These are phyloP conservation scores for Saccharomycopsis crataegensis DNA, from an alignment of 1,139 yeast species.

Conservation along the genomic window DNA sequence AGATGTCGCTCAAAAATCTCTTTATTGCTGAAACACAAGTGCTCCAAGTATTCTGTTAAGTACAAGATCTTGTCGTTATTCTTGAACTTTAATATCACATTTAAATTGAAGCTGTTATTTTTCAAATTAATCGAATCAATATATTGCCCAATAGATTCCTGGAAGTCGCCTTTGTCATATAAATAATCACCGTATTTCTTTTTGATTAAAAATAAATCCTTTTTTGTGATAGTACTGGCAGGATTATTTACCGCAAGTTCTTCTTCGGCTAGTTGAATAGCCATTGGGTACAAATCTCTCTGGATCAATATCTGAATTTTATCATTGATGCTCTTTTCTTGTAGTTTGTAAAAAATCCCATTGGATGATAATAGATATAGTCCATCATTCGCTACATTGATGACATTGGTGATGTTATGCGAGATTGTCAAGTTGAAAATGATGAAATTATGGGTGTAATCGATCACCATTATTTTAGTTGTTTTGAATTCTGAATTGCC, in stretches of 20 bases:
- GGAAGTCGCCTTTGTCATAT: constrained; percentile 56
- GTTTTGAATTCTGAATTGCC: constrained; percentile 19
- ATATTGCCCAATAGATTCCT: constrained; percentile 66
- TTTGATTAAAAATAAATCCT: constrained; percentile 45
- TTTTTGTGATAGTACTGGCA: constrained; percentile 29
- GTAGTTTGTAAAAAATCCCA: constrained; percentile 63
- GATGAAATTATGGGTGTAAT: constrained; percentile 55
- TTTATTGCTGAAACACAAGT: constrained; percentile 17
- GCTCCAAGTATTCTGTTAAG: constrained; percentile 57
- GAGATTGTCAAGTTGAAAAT: constrained; percentile 66
- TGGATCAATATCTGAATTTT: constrained; percentile 67
- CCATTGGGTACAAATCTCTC: constrained; percentile 65
- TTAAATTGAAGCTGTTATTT: constrained; percentile 55
- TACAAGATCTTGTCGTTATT: constrained; percentile 72
- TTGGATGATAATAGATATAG: constrained; percentile 62
- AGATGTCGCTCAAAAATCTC: constrained; percentile 10
- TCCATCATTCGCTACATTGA: constrained; percentile 43
- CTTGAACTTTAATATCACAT: constrained; percentile 69
- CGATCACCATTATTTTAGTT: constrained; percentile 50
- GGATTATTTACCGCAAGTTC: constrained; percentile 21
- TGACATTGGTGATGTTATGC: constrained; percentile 49
- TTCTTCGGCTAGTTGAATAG: constrained; percentile 60
- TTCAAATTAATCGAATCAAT: constrained; percentile 40
- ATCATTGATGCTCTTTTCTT: constrained; percentile 57
- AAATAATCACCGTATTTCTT: constrained; percentile 65